phyloP scores from a whole-genome alignment of 2,329 filamentous ascomycete genomes.

The Diaporthe batatas region DNA sequence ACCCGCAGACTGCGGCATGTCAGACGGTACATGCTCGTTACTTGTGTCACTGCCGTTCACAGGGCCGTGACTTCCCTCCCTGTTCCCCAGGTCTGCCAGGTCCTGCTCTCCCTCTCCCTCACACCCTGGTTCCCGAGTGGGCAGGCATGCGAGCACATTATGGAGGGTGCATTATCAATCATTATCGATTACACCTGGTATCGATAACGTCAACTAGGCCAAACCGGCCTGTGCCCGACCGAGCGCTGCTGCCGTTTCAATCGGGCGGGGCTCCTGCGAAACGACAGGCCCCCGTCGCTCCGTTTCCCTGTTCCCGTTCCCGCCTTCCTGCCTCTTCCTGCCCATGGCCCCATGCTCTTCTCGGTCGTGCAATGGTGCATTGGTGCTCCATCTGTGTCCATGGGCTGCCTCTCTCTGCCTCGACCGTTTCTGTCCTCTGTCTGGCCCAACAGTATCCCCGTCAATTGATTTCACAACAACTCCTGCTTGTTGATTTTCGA shows the following conservation, averaged over 20 bases:
- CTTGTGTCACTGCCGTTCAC: constrained; percentile 14
- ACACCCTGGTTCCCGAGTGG: neutral
- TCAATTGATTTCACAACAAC: constrained; percentile 17
- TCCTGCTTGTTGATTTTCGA: neutral
- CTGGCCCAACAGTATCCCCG: neutral
- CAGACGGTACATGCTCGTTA: constrained; percentile 29
- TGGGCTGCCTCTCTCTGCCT: neutral
- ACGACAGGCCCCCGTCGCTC: constrained; percentile 28
- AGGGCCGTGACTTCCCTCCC: constrained; percentile 2
- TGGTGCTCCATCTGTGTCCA: neutral
- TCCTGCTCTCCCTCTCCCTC: neutral
- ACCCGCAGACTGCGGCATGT: constrained; percentile 17
- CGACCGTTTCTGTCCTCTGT: neutral
- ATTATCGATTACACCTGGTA: constrained; percentile 26
- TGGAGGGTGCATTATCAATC: constrained; percentile 16
- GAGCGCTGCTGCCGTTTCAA: constrained; percentile 31
- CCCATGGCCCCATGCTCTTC: neutral
- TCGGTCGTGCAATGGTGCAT: neutral
- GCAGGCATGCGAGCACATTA: neutral
- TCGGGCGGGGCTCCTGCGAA: constrained; percentile 27
- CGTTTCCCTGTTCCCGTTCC: constrained; percentile 14
- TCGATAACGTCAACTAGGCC: constrained; percentile 21
- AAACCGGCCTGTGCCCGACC: constrained; percentile 31
- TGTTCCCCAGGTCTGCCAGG: neutral
- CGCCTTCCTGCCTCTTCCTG: neutral